Base-by-base conservation (phyloP, 257 asterid genomes). In the Echium plantagineum region DNA sequence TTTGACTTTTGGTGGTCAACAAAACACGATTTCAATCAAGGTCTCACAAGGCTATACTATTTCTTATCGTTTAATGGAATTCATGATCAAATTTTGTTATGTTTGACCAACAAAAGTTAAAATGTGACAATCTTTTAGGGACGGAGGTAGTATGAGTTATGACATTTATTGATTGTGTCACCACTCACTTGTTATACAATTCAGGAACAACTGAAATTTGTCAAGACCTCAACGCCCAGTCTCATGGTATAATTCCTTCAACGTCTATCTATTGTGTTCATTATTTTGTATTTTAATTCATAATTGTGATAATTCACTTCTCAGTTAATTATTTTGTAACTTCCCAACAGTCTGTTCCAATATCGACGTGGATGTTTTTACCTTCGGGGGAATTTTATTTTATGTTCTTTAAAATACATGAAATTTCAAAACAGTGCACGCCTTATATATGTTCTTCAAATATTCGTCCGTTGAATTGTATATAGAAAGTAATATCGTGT, bases 191-290 rank as follows among this genome's bases (percentile, higher is more conserved):
- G 15, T 51, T 58, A 26, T 42, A 18, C 3, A 24, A 24, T 63
- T 57, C 90, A 85, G 94, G 91, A 75, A 32, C 85, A 80, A 60
- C 63, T 81, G 32, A 81, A 67, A 70, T 26, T 67, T 57, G 47
- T 60, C 62, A 88, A 81, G 71, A 79, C 73, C 60, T 60, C 85
- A 15, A 53, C 58, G 10, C 78, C 74, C 0, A 53, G 68, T 75
- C 76, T 78, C 61, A 66, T 72, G 90, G 94, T 84, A 81, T 52
- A n/a, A n/a, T 62, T 26, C 58, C 64, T 65, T 30, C 31, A 24
- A 38, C 15, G 58, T 15, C 21, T 16, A 7, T 28, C 28, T 53
- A 16, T 28, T 62, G 5, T 20, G 9, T 57, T 61, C 28, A 31
- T 60, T 69, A 22, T 20, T 22, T 2, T 28, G 21, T 52, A 52